Percentiles rank a stretch among this genome's conserved stretches.
phyloP scores from a whole-genome alignment of 768 basidiomycete species.

The Glaciozyma martinii region DNA sequence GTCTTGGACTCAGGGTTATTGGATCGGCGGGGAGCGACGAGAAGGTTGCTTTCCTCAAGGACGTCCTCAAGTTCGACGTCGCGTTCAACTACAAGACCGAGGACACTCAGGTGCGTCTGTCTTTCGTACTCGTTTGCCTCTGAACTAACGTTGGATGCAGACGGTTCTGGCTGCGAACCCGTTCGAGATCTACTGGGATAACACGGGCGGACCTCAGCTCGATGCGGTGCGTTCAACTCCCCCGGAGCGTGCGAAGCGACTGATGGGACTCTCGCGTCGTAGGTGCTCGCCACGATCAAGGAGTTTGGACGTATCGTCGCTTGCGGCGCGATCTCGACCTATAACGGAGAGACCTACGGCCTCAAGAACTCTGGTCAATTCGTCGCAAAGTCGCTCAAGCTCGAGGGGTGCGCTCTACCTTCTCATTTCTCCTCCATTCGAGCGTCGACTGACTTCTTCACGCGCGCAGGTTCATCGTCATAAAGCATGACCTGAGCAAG shows the following conservation, averaged over 20 bases:
- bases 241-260: no score
- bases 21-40: constrained; percentile 62
- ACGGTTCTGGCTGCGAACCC: no score
- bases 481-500: constrained; percentile 28
- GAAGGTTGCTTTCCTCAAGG: constrained; percentile 55
- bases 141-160: no score
- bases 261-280: no score
- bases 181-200: constrained; percentile 33
- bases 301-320: constrained; percentile 29
- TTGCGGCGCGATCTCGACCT: constrained; percentile 28
- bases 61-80: constrained; percentile 53
- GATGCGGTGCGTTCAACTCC: neutral
- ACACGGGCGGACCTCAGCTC: constrained; percentile 32
- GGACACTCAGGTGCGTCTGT: constrained; percentile 5
- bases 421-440: neutral
- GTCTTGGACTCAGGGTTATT: constrained; percentile 52
- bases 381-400: constrained; percentile 31
- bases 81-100: constrained; percentile 53
- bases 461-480: constrained; percentile 11
- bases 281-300: constrained; percentile 25
- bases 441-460: neutral
- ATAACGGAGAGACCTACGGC: constrained; percentile 31
- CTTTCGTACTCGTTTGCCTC: no score
- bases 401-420: constrained; percentile 29
- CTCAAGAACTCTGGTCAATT: constrained; percentile 32